Base-by-base conservation (phyloP, 768 basidiomycete species). In the Panus rudis region DNA sequence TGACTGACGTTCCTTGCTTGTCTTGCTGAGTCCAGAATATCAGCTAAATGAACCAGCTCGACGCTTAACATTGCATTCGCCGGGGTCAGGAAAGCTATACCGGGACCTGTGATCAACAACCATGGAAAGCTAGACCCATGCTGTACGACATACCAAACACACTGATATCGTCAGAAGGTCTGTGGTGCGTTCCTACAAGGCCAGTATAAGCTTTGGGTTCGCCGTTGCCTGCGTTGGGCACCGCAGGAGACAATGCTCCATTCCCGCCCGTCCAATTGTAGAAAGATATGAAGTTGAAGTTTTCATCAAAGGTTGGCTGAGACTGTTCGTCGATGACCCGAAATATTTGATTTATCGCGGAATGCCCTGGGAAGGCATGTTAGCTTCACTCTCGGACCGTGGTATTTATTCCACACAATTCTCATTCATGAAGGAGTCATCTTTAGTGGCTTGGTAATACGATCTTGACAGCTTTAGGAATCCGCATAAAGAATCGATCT, bases 51-150 rank as follows among this genome's bases (percentile, higher is more conserved):
- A 6, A 53, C 62, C 32, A 87, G 61, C 55, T 89, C 84, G 14
- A 88, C 82, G 43, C 79, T 83, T 42, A 89, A 66, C 84, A 89
- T 86, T 6, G 85, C 86, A 61, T 89, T 89, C 6, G 83, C 85
- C 3, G 86, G 79, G 0, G 78, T 83, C 46, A 85, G 66, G 61
- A 84, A 89, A 4, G 85, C 84, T 85, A 39, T 7, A 4, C 6
- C 4, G 23, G 24, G 23, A 5, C 31, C 22, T 17, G 17, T 4
- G 27, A 8, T 38, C 12, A 43, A 7, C 6, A 35, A 16, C 33
- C 33, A 35, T 20, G 6, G 16, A 6, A n/a, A 10, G 10, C 10
- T 35, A 35, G 6, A 35, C 6, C 16, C 6, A 16, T n/a, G 17
- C 21, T 39, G 3, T 5, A 21, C 25, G n/a, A 53, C 64, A 27